These are phyloP conservation scores for Dicorynia guianensis DNA, from an alignment of 306 rosid species.

Conservation along the genomic window DNA sequence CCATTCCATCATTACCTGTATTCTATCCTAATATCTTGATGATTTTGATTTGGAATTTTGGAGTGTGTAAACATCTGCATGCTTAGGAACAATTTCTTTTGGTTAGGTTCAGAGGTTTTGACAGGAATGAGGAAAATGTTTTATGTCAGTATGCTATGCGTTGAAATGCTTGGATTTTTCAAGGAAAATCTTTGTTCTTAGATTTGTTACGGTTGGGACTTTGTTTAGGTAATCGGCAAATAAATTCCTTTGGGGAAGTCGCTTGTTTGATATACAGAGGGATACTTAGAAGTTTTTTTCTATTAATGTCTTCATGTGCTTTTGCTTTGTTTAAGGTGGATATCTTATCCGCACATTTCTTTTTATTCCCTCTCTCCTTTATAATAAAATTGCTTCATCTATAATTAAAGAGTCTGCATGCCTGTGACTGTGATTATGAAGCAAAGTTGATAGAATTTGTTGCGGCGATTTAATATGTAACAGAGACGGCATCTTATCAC, in stretches of 20 bases:
- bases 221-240: too few relatives aligned
- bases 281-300: not conserved
- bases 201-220: too few relatives aligned
- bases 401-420: slow-evolving; percentile 10
- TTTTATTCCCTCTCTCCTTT: not conserved
- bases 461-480: slow-evolving; percentile 42
- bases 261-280: not conserved
- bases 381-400: not conserved
- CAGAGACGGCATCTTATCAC: slow-evolving; percentile 89
- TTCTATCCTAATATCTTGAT: not conserved
- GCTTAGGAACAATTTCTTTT: not conserved
- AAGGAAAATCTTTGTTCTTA: too few relatives aligned
- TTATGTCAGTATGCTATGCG: too few relatives aligned
- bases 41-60: not conserved
- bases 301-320: not conserved
- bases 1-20: not conserved
- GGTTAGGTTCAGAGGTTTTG: too few relatives aligned
- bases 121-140: too few relatives aligned
- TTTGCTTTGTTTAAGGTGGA: slow-evolving; percentile 14
- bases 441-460: slow-evolving; percentile 15
- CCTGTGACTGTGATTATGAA: slow-evolving; percentile 9
- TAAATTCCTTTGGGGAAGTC: too few relatives aligned
- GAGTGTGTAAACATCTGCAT: not conserved
- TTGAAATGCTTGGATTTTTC: too few relatives aligned
- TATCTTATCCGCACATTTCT: slow-evolving; percentile 5